Conservation (phyloP, 345 rosid species). For the Hibiscus syriacus region DNA sequence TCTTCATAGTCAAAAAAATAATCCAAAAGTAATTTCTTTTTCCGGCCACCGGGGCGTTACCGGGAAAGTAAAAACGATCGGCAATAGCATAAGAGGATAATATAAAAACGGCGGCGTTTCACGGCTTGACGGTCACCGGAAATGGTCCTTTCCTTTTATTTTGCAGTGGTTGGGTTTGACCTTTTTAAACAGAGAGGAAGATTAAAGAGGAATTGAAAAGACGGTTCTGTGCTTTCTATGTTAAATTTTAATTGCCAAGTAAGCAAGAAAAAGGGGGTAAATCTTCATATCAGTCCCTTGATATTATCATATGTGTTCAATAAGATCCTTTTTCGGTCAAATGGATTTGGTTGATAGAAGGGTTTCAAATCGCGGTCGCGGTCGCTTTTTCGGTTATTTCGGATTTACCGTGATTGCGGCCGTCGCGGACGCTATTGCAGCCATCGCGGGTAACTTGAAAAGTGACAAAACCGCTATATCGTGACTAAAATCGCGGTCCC, state of each 20-base stretch:
- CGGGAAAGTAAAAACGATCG: slow-evolving; percentile 41
- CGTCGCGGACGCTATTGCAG: no score
- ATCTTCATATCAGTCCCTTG: background rate
- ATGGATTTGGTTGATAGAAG: background rate
- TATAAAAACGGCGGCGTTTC: background rate
- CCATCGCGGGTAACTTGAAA: no score
- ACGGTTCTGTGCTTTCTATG: slow-evolving; percentile 34
- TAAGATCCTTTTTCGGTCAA: background rate
- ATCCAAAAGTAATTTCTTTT: slow-evolving; percentile 1
- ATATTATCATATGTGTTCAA: background rate
- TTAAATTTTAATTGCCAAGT: slow-evolving; percentile 23
- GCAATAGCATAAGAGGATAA: slow-evolving; percentile 35
- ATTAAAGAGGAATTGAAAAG: slow-evolving; percentile 3
- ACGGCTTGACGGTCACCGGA: slow-evolving; percentile 7
- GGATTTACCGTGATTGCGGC: no score
- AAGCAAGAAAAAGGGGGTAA: slow-evolving; percentile 6
- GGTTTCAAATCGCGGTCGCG: no score
- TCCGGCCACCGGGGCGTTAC: slow-evolving; percentile 54
- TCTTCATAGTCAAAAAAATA: slow-evolving; percentile 57
- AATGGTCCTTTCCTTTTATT: background rate
- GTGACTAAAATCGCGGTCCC: no score
- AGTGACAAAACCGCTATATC: no score
- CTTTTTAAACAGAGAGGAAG: slow-evolving; percentile 20
- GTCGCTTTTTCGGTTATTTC: no score
- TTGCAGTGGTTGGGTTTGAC: slow-evolving; percentile 30